These are phyloP conservation scores for Saprolegnia diclina DNA, from an alignment of 352 stramenopile species.

Conservation along the genomic window DNA sequence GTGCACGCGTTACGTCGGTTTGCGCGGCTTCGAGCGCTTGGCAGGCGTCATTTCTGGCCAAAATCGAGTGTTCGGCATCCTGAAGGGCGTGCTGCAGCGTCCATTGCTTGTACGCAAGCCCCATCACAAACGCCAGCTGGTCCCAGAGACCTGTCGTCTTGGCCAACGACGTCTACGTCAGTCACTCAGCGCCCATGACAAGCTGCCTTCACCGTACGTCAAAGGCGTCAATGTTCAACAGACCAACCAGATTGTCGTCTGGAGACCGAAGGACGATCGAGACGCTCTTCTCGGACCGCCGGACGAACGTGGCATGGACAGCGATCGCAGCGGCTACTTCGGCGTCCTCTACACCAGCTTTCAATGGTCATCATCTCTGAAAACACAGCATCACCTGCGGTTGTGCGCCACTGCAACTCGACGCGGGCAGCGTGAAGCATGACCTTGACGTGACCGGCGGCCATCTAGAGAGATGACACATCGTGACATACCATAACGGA, in stretches of 20 bases:
- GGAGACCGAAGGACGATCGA: not conserved
- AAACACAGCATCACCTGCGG: not conserved
- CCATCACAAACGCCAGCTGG: not conserved
- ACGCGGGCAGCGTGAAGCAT: slow-evolving; percentile 8
- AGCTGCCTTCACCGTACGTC: not conserved
- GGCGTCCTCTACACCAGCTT: not conserved
- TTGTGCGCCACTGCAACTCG: not conserved
- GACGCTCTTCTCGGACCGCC: not conserved
- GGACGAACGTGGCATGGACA: not conserved
- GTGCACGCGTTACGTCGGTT: not conserved
- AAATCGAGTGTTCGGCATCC: not conserved
- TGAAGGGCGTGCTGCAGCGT: not conserved
- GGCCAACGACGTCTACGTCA: not conserved
- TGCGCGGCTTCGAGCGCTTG: not conserved
- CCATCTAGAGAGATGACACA: not conserved
- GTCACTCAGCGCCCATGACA: not conserved
- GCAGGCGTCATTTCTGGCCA: not conserved
- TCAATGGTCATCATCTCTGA: not conserved
- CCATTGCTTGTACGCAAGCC: not conserved
- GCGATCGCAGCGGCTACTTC: not conserved
- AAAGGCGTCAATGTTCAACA: not conserved
- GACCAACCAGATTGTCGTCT: not conserved
- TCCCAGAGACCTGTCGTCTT: not conserved
- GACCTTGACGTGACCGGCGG: not conserved
- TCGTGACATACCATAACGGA: not conserved